Evolutionary conservation across 2,329 filamentous ascomycete species (phyloP).

Genomic region (Fusarium graminum): DNA sequence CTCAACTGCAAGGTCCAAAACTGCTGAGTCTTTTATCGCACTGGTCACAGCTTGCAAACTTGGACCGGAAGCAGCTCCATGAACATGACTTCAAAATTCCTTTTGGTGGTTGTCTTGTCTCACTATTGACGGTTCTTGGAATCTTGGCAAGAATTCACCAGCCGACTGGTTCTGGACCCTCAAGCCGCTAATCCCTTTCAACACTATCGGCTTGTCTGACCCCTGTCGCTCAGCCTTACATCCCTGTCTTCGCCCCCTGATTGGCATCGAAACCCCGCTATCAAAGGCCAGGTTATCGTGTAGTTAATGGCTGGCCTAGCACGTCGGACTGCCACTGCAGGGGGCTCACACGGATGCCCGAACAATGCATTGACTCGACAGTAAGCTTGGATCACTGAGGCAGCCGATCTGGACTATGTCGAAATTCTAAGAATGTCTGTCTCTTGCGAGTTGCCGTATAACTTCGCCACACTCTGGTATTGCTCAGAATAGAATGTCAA

Average conservation of each 20-base stretch:
- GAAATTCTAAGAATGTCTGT: constrained; percentile 16
- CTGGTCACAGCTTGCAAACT: constrained; percentile 12
- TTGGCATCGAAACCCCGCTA: constrained; percentile 44
- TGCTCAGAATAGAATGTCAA: background rate
- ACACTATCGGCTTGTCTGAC: constrained; percentile 38
- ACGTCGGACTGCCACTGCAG: constrained; percentile 31
- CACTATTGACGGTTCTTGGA: constrained; percentile 36
- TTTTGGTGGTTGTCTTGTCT: constrained; percentile 37
- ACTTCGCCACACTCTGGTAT: background rate
- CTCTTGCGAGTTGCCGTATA: background rate
- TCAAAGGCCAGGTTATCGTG: constrained; percentile 26
- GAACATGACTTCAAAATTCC: constrained; percentile 13
- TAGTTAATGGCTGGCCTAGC: constrained; percentile 37
- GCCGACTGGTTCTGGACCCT: constrained; percentile 43
- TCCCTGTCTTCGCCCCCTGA: constrained; percentile 45
- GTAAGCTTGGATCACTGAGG: constrained; percentile 27
- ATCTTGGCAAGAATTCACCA: constrained; percentile 42
- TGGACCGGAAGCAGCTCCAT: constrained; percentile 12
- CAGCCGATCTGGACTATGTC: constrained; percentile 17
- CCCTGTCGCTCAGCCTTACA: constrained; percentile 40
- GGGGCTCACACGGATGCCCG: constrained; percentile 16
- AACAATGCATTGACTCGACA: constrained; percentile 40
- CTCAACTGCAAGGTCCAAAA: constrained; percentile 18
- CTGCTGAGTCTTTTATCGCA: constrained; percentile 8
- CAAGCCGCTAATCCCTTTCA: constrained; percentile 43